phyloP scores from a whole-genome alignment of 2,329 filamentous ascomycete species.

The Colletotrichum scovillei region DNA sequence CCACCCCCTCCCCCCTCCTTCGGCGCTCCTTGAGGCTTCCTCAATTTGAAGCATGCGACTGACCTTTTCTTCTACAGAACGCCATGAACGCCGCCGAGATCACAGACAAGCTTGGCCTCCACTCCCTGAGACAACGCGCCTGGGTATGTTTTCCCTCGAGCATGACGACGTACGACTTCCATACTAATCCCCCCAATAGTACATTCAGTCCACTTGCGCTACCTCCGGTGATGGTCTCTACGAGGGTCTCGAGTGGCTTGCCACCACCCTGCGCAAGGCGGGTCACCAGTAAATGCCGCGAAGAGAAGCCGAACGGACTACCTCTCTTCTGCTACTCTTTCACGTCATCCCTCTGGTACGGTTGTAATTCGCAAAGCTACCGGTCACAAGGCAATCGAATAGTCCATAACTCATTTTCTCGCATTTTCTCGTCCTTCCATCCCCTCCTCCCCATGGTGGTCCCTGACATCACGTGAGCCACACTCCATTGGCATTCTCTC shows the following conservation, averaged over 20 bases:
- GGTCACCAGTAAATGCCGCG: slow-evolving; percentile 67
- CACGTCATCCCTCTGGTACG: slow-evolving; percentile 61
- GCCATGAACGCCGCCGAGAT: slow-evolving; percentile 99
- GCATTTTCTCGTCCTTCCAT: slow-evolving; percentile 36
- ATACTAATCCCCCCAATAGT: slow-evolving; percentile 63
- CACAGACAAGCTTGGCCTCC: slow-evolving; percentile 99
- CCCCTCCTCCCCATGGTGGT: slow-evolving; percentile 34
- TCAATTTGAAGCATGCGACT: slow-evolving; percentile 11
- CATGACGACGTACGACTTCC: background rate
- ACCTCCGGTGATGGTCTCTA: slow-evolving; percentile 99
- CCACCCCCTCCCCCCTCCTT: background rate
- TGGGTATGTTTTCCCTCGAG: slow-evolving; percentile 79
- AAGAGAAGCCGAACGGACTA: slow-evolving; percentile 42
- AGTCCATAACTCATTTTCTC: slow-evolving; percentile 57
- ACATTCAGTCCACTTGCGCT: slow-evolving; percentile 99
- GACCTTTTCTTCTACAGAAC: slow-evolving; percentile 68
- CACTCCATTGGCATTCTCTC: slow-evolving; percentile 34
- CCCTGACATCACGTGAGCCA: slow-evolving; percentile 36
- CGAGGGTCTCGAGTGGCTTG: slow-evolving; percentile 96
- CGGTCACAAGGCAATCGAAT: slow-evolving; percentile 66
- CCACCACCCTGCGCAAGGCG: slow-evolving; percentile 83
- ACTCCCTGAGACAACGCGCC: slow-evolving; percentile 97
- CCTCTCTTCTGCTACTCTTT: slow-evolving; percentile 51
- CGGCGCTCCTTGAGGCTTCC: background rate
- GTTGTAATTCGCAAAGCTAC: slow-evolving; percentile 70